Base-by-base conservation (phyloP, 768 basidiomycete genomes). In the Fibroporia radiculosa region DNA sequence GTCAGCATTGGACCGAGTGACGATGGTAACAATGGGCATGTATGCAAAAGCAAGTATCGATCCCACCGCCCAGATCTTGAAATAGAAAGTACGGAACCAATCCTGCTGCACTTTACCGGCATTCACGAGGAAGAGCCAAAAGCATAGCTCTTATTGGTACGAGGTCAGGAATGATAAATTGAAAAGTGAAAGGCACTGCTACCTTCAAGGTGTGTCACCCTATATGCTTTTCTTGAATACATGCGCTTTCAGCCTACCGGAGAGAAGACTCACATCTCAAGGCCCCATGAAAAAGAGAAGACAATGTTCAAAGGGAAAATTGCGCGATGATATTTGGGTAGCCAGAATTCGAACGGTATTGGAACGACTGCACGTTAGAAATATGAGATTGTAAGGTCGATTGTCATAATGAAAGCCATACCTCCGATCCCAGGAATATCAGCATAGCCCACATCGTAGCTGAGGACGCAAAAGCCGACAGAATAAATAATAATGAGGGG, bases 111-210 rank as follows among this genome's bases (percentile, higher is more conserved):
- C 61, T 1, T 78, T 69, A 16, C 74, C 68, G 0, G 82, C 68
- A 45, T 84, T 84, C 39, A 90, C 68, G 28, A 92, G 74, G 66
- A 87, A 92, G 11, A 90, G 64, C 88, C 89, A 91, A 60, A 92
- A 92, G 55, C 85, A 91, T 0, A 91, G 69, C 54, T 92, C 88
- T 88, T 46, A 6, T 10, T 12, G 29, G 24, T 20, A 6, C 14
- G 2, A 8, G 6, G 14, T 44, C 10, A 36, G 24, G 28, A 18
- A 25, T 10, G 4, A 27, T 25, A 10, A 14, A 11, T 12, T n/a
- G 31, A 24, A 16, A 41, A 4, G 4, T 12, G 24, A 14, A 24
- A 13, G 19, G 19, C 13, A 8, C 10, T 35, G 60, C 34, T 51
- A 84, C 85, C 85, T 78, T 89, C 85, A 53, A 88, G 61, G 62